These are phyloP conservation scores for Athelia sp. DNA, from an alignment of 1,284 basidiomycete genomes.

Conservation along the genomic window DNA sequence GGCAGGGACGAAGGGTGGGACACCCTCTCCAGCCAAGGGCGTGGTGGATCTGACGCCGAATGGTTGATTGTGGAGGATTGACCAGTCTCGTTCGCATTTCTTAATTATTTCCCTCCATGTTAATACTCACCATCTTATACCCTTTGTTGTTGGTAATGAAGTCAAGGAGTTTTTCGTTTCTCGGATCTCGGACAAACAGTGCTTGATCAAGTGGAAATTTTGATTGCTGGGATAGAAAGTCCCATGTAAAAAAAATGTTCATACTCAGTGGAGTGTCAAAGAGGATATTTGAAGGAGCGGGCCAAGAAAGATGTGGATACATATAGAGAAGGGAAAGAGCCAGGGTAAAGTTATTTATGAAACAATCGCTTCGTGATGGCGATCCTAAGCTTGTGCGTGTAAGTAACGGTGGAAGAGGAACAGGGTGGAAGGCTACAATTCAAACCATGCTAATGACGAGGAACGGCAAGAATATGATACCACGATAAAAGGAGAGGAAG, in stretches of 20 bases:
- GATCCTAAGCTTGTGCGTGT: too few species aligned
- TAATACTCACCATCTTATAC: too few species aligned
- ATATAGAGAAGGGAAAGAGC: conserved; percentile 10
- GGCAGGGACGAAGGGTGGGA: conserved; percentile 67
- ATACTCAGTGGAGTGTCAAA: not conserved
- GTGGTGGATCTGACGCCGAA: conserved; percentile 79
- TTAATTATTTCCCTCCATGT: not conserved
- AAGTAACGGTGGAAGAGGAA: conserved; percentile 15
- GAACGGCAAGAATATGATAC: conserved; percentile 10
- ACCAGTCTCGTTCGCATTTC: conserved; percentile 1
- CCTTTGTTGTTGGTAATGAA: too few species aligned
- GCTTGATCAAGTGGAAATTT: too few species aligned
- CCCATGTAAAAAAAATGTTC: too few species aligned
- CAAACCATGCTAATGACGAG: conserved; percentile 5
- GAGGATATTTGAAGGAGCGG: not conserved
- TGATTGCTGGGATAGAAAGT: too few species aligned
- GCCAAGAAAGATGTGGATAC: conserved; percentile 4
- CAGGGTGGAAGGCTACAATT: conserved; percentile 8
- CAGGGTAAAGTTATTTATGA: conserved; percentile 7
- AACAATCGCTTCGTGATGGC: conserved; percentile 5
- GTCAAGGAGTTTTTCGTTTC: too few species aligned
- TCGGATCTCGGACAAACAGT: too few species aligned
- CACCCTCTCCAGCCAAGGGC: conserved; percentile 60
- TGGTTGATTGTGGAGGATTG: conserved; percentile 67
- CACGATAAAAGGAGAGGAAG: conserved; percentile 19